These are phyloP conservation scores for Entrophospora sp. DNA, from an alignment of 192 early-diverging fungal species.

Conservation along the genomic window DNA sequence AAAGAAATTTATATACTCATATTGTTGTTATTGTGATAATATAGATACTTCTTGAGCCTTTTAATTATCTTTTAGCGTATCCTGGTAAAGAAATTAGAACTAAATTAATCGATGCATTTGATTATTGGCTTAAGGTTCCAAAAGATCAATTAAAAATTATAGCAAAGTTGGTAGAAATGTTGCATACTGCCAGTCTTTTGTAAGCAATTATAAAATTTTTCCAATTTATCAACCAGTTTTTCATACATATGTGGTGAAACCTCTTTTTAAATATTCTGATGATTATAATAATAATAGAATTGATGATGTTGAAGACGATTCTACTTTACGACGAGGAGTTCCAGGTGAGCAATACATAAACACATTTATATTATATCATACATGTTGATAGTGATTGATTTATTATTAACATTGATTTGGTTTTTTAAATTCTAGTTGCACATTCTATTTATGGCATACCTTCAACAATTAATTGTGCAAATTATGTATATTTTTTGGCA, in stretches of 20 bases:
- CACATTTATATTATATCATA: background rate
- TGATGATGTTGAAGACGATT: constrained; percentile 96
- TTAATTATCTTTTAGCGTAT: constrained; percentile 70
- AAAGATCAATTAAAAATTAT: constrained; percentile 58
- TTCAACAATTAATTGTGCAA: constrained; percentile 91
- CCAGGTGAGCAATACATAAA: constrained; percentile 39
- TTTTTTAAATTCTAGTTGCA: constrained; percentile 48
- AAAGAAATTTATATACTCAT: background rate
- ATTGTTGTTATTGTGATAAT: background rate
- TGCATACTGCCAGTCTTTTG: constrained; percentile 91
- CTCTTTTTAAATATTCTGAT: background rate
- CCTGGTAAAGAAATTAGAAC: constrained; percentile 94
- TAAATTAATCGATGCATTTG: constrained; percentile 86
- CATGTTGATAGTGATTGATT: background rate
- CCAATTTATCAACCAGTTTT: background rate
- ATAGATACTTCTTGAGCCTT: constrained; percentile 89
- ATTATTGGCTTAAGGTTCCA: constrained; percentile 78
- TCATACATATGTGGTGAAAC: too few relatives aligned
- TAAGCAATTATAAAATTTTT: constrained; percentile 28
- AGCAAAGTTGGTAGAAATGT: constrained; percentile 79
- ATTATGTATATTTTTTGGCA: constrained; percentile 95
- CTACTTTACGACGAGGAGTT: constrained; percentile 76
- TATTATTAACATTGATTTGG: background rate
- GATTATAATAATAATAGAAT: constrained; percentile 43
- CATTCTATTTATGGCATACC: constrained; percentile 94